phyloP scores from a whole-genome alignment of 2,329 filamentous ascomycete species.

The Domatiomyces globalis region DNA sequence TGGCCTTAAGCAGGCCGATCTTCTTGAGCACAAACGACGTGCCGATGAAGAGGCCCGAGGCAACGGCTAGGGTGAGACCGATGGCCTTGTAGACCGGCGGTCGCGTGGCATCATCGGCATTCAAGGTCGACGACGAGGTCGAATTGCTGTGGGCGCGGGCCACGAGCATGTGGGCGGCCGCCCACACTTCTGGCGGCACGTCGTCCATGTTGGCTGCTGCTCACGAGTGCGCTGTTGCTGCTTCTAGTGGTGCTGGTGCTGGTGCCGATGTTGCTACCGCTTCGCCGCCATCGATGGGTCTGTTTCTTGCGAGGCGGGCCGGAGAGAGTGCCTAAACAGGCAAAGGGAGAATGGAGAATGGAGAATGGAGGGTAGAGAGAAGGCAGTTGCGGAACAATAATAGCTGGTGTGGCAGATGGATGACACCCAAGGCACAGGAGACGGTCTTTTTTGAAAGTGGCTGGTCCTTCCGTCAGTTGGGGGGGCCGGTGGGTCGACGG shows the following conservation, averaged over 20 bases:
- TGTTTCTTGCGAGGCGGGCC: no score
- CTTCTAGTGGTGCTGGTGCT: background rate
- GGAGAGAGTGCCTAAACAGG: background rate
- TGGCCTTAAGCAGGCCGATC: conserved; percentile 75
- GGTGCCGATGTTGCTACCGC: background rate
- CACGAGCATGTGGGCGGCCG: conserved; percentile 14
- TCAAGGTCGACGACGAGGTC: conserved; percentile 3
- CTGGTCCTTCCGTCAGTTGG: background rate
- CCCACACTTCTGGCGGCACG: conserved; percentile 12
- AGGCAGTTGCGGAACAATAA: no score
- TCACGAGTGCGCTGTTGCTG: background rate
- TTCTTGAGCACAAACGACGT: conserved; percentile 94
- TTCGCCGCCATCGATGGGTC: no score
- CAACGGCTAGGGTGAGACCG: conserved; percentile 71
- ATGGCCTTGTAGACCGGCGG: conserved; percentile 64
- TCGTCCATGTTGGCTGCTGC: conserved; percentile 6
- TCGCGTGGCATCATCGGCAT: conserved; percentile 21
- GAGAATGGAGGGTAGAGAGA: background rate
- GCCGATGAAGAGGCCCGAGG: conserved; percentile 85
- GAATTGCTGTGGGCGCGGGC: conserved; percentile 15
- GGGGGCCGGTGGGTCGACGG: background rate
- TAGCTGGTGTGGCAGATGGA: background rate
- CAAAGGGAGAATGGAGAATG: background rate
- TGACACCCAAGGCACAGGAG: background rate
- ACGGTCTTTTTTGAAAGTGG: background rate